Evolutionary conservation across 495 filamentous ascomycete species (phyloP).

Genomic region (Pyrenula aspistea): DNA sequence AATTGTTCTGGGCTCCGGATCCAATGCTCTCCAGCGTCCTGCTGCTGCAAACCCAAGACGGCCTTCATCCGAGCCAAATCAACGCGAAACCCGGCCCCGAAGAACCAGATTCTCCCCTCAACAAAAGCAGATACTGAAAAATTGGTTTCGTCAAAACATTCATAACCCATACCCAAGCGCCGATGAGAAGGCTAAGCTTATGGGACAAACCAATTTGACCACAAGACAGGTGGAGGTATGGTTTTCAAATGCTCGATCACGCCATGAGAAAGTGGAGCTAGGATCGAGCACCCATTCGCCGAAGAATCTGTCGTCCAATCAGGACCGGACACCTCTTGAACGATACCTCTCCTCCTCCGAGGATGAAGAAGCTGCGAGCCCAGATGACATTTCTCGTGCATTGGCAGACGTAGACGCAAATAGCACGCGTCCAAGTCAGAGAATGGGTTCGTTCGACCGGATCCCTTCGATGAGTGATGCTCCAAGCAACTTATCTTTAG

Average conservation of each 20-base stretch:
- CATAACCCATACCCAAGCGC: neutral
- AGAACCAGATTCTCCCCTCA: neutral
- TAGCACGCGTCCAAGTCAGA: neutral
- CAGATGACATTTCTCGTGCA: neutral
- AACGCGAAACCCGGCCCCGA: neutral
- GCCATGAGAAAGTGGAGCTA: neutral
- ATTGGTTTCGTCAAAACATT: neutral
- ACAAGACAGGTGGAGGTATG: neutral
- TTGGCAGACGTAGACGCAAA: neutral
- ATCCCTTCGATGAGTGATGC: neutral
- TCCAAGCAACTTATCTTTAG: neutral
- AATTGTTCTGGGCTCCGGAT: neutral
- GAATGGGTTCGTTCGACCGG: neutral
- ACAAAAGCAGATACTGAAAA: neutral
- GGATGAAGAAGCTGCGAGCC: neutral
- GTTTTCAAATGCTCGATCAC: neutral
- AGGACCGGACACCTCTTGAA: neutral
- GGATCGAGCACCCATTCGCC: neutral
- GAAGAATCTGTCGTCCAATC: neutral
- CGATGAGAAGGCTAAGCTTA: neutral
- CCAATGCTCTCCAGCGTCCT: neutral
- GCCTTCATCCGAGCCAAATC: neutral
- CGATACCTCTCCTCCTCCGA: neutral
- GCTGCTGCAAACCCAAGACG: neutral
- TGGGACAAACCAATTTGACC: neutral